Percentiles rank a stretch among this genome's conserved stretches.
These are phyloP conservation scores for Calamus simplicifolius DNA, from an alignment of 176 grass and related monocot species.

Conservation along the genomic window DNA sequence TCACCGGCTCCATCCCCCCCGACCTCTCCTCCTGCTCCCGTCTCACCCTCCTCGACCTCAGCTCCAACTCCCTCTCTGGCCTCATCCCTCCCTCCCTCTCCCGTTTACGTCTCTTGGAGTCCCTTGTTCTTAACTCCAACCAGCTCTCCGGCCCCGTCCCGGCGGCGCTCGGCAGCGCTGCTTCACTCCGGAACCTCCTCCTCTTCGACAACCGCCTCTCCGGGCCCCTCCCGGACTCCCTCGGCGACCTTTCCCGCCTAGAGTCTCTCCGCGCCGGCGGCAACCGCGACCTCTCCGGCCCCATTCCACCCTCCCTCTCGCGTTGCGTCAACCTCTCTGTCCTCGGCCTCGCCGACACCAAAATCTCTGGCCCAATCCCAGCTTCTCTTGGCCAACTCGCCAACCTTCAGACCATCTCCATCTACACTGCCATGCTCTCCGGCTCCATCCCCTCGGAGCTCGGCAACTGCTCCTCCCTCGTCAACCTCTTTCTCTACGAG, in stretches of 20 bases:
- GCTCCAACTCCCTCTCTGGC: slow-evolving; percentile 62
- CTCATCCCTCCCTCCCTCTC: slow-evolving; percentile 41
- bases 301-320: slow-evolving; percentile 53
- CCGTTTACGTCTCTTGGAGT: slow-evolving; percentile 30
- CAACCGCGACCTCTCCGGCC: slow-evolving; percentile 59
- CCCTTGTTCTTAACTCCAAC: slow-evolving; percentile 59
- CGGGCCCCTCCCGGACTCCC: slow-evolving; percentile 50
- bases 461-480: slow-evolving; percentile 58
- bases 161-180: slow-evolving; percentile 21
- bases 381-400: slow-evolving; percentile 48
- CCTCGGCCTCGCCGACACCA: slow-evolving; percentile 86
- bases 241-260: slow-evolving; percentile 53
- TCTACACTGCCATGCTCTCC: slow-evolving; percentile 66
- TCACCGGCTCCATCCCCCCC: slow-evolving; percentile 46
- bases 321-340: slow-evolving; percentile 46
- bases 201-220: slow-evolving; percentile 75
- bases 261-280: slow-evolving; percentile 66
- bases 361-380: slow-evolving; percentile 65
- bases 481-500: slow-evolving; percentile 84
- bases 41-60: slow-evolving; percentile 64
- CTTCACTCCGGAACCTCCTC: slow-evolving; percentile 34
- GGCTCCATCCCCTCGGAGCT: slow-evolving; percentile 82
- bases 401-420: slow-evolving; percentile 63
- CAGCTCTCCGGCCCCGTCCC: slow-evolving; percentile 58
- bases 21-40: slow-evolving; percentile 47